Evolutionary conservation across 768 basidiomycete species (phyloP).

Genomic region (Termitomyces sp.): DNA sequence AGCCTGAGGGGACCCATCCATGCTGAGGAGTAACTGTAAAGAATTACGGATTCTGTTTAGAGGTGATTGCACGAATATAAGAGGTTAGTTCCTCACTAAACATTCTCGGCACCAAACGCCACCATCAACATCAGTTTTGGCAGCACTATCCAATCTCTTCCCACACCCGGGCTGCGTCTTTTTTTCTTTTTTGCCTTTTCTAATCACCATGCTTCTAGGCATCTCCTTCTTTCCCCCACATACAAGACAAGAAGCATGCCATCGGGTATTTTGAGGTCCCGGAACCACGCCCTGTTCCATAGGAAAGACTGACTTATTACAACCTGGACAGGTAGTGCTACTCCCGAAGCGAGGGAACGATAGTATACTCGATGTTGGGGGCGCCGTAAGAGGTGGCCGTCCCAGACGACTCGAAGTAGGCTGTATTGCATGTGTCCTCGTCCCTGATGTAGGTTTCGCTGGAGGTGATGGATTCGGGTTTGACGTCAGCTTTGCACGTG

Average conservation of each 20-base stretch:
- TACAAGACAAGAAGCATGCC: constrained; percentile 75
- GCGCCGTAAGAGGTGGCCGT: constrained; percentile 33
- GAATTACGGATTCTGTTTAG: not conserved
- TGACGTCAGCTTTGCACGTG: constrained; percentile 11
- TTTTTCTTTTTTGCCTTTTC: constrained; percentile 39
- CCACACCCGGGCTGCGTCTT: constrained; percentile 73
- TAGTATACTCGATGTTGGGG: constrained; percentile 21
- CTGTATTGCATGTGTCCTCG: constrained; percentile 17
- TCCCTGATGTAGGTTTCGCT: not conserved
- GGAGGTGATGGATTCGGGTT: constrained; percentile 13
- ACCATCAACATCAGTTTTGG: constrained; percentile 66
- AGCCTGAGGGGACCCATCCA: constrained; percentile 44
- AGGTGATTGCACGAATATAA: not conserved
- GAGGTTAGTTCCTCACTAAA: constrained; percentile 51
- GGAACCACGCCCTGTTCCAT: constrained; percentile 88
- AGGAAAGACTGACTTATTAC: constrained; percentile 64
- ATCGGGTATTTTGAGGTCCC: constrained; percentile 76
- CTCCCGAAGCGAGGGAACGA: constrained; percentile 57
- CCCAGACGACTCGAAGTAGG: constrained; percentile 37
- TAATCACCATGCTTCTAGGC: constrained; percentile 27
- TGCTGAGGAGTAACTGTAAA: constrained; percentile 50
- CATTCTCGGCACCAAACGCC: constrained; percentile 86
- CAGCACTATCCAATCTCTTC: constrained; percentile 79
- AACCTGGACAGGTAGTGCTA: constrained; percentile 68
- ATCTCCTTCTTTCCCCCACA: constrained; percentile 72